These are phyloP conservation scores for Termitomyces sp. DNA, from an alignment of 768 basidiomycete genomes.

Conservation along the genomic window DNA sequence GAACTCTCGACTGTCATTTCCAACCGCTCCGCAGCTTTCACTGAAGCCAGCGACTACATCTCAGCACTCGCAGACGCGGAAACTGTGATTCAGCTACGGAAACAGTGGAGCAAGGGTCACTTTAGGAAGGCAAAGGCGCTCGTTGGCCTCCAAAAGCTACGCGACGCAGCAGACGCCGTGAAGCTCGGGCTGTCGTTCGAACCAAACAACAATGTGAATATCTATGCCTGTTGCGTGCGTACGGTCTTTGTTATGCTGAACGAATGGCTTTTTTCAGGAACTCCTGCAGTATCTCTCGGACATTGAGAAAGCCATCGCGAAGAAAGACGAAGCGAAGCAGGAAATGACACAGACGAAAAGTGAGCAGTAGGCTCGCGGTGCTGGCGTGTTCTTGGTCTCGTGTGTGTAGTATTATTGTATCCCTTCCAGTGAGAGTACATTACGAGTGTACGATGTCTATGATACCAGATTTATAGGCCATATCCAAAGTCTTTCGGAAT, in stretches of 20 bases:
- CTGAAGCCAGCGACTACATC: slow-evolving; percentile 69
- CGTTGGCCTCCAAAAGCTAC: slow-evolving; percentile 56
- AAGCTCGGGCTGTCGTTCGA: slow-evolving; percentile 85
- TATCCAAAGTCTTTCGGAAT: neutral
- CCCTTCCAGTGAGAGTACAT: neutral
- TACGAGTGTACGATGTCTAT: slow-evolving; percentile 1
- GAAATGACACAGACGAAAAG: neutral
- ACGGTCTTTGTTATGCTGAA: neutral
- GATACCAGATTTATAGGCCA: slow-evolving; percentile 3
- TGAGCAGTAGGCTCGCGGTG: neutral
- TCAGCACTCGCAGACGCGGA: slow-evolving; percentile 87
- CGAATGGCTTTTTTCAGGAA: slow-evolving; percentile 10
- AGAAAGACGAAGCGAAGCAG: slow-evolving; percentile 1
- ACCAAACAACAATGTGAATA: slow-evolving; percentile 38
- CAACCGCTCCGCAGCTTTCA: slow-evolving; percentile 87
- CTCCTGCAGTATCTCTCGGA: slow-evolving; percentile 15
- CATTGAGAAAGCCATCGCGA: slow-evolving; percentile 14
- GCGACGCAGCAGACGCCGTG: slow-evolving; percentile 81
- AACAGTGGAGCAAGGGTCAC: slow-evolving; percentile 93
- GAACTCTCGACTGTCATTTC: slow-evolving; percentile 87
- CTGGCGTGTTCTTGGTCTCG: neutral
- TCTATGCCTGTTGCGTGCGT: neutral
- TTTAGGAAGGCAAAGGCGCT: slow-evolving; percentile 92
- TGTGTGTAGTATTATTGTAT: slow-evolving; percentile 1
- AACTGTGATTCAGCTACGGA: slow-evolving; percentile 76